phyloP scores from a whole-genome alignment of 2,329 filamentous ascomycete genomes.

The Eutypella sp. region DNA sequence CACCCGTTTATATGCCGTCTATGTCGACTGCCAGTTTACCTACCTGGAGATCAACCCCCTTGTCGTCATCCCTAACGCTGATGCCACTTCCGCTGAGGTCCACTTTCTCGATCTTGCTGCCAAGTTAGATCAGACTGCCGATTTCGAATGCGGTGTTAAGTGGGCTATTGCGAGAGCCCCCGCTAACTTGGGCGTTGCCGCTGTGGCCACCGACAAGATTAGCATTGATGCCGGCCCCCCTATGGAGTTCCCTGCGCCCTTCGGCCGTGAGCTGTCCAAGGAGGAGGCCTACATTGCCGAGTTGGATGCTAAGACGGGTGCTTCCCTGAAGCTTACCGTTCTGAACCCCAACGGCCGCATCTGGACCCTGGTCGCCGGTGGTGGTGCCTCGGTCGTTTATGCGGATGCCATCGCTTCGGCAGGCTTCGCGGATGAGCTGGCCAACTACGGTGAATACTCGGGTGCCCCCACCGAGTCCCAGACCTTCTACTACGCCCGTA shows the following conservation, averaged over 20 bases:
- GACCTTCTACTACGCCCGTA: slow-evolving; percentile 98
- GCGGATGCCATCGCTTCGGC: slow-evolving; percentile 96
- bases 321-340: slow-evolving; percentile 96
- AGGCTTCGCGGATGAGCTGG: slow-evolving; percentile 91
- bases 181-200: slow-evolving; percentile 77
- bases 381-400: slow-evolving; percentile 98
- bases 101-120: slow-evolving; percentile 98
- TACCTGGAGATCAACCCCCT: slow-evolving; percentile 99
- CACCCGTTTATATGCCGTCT: slow-evolving; percentile 94
- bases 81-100: slow-evolving; percentile 87
- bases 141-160: slow-evolving; percentile 98
- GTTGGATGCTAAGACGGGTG: slow-evolving; percentile 98
- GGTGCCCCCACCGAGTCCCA: slow-evolving; percentile 98
- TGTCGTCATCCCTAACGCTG: slow-evolving; percentile 92
- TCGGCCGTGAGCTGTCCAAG: slow-evolving; percentile 96
- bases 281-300: slow-evolving; percentile 99
- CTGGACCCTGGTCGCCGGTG: slow-evolving; percentile 98
- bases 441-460: slow-evolving; percentile 99
- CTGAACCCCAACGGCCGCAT: slow-evolving; percentile 88
- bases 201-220: slow-evolving; percentile 68
- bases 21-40: slow-evolving; percentile 99
- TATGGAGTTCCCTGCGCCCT: slow-evolving; percentile 98
- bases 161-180: slow-evolving; percentile 96
- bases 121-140: slow-evolving; percentile 97
- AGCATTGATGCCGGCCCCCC: slow-evolving; percentile 94